phyloP scores from a whole-genome alignment of 31 red algal species.

The Endocladia muricata region DNA sequence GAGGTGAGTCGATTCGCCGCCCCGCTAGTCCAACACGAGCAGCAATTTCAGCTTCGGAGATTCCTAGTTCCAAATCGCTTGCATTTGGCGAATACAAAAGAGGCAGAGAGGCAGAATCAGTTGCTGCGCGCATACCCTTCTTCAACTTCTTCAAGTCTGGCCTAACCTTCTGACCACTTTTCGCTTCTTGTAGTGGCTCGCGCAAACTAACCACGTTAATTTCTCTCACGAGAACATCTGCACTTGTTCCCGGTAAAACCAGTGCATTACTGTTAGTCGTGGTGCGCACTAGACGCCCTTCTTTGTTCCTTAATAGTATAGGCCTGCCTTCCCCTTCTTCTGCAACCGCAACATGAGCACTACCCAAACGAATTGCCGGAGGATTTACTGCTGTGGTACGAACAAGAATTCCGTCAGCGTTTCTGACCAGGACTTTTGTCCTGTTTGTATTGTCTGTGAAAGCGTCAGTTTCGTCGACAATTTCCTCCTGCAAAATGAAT shows the following conservation, averaged over 20 bases:
- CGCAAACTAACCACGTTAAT: conserved; percentile 57
- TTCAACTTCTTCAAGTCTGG: conserved; percentile 58
- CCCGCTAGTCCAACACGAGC: not conserved
- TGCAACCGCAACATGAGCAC: too few relatives aligned
- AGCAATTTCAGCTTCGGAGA: too few relatives aligned
- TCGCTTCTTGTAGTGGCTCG: conserved; percentile 20
- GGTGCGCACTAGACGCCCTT: too few relatives aligned
- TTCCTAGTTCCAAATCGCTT: conserved; percentile 20
- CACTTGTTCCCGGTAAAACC: conserved; percentile 13
- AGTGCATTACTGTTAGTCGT: conserved; percentile 8
- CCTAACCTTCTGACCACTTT: conserved; percentile 3
- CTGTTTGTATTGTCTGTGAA: conserved; percentile 76
- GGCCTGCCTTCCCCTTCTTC: too few relatives aligned
- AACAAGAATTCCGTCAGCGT: conserved; percentile 62
- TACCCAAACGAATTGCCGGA: not conserved
- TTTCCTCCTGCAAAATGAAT: conserved; percentile 52
- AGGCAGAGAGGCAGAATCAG: conserved; percentile 5
- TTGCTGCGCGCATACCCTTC: not conserved
- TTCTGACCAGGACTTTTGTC: conserved; percentile 59
- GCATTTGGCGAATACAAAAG: not conserved
- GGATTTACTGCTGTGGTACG: conserved; percentile 20
- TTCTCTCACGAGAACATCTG: conserved; percentile 45
- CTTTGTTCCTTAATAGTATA: not conserved
- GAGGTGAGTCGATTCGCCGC: not conserved
- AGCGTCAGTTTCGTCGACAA: conserved; percentile 82